A percentile compares a stretch with the other conserved stretches of the same genome.
Evolutionary conservation across 179 eudicot species (phyloP).

Genomic region (Silene coronaria): DNA sequence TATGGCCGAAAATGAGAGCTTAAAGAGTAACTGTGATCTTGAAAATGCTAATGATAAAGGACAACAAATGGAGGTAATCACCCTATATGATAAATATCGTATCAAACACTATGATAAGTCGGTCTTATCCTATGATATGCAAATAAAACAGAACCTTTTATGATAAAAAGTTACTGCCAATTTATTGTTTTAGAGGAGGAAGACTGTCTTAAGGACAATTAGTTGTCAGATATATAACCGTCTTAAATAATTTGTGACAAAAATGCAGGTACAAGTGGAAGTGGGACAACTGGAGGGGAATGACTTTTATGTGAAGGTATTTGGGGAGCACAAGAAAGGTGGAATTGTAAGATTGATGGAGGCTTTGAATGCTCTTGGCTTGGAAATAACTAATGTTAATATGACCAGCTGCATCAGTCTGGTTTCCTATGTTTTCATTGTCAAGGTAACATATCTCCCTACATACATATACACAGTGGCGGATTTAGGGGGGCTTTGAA

Average conservation of each 20-base stretch:
- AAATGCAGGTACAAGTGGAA: constrained; percentile 81
- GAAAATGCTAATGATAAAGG: constrained; percentile 40
- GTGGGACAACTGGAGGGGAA: constrained; percentile 70
- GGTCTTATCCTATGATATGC: too few species aligned
- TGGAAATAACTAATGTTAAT: constrained; percentile 78
- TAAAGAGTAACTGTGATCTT: constrained; percentile 28
- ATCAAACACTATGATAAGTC: not conserved
- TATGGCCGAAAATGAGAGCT: constrained; percentile 29
- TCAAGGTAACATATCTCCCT: too few species aligned
- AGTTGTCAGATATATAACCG: too few species aligned
- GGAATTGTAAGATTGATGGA: constrained; percentile 83
- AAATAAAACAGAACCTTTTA: too few species aligned
- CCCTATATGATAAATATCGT: too few species aligned
- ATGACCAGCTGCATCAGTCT: constrained; percentile 67
- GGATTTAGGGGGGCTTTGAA: constrained; percentile 68
- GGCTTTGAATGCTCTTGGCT: constrained; percentile 61
- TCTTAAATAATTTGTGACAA: too few species aligned
- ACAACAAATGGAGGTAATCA: constrained; percentile 81
- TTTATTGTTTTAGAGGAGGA: too few species aligned
- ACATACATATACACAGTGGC: too few species aligned
- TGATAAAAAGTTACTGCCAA: too few species aligned
- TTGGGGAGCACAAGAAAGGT: constrained; percentile 74
- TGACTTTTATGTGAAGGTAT: constrained; percentile 75
- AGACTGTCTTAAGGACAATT: too few species aligned
- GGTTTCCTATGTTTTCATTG: constrained; percentile 64